Evolutionary conservation across 2,329 filamentous ascomycete species (phyloP), one percentile per base, ranked within the genome.

Genomic region (Fusarium acutatum): DNA sequence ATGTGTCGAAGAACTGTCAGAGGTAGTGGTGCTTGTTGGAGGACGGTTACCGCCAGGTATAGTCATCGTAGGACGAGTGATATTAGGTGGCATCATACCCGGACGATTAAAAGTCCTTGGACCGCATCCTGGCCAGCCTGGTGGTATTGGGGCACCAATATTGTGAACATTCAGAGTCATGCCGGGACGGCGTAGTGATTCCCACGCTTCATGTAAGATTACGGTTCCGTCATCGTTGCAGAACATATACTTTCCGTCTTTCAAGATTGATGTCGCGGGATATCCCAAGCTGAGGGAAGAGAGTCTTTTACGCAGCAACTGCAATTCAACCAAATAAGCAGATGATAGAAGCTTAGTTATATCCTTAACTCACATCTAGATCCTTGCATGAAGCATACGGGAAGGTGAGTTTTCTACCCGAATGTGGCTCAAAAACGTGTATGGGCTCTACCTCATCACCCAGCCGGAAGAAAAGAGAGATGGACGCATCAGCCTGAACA

Each of bases 221-320:
- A 50, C 15, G 1, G 28, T 50, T 32, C 30, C 47, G 0, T 34
- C 30, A 5, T 50, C 30, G 4, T 6, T 2, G 22, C 0, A 34
- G 22, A 50, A 50, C 11, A 6, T 0, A 10, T 34, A 50, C 6
- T 34, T 50, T 50, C 30, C 28, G 0, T 49, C 22, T 18, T 32
- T 32, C 3, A 49, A 5, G 1, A 13, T 32, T 3, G 0, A 3
- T 13, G 14, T 18, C 11, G 7, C 7, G 22, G 28, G 3, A 2
- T 13, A 4, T n/a, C 28, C 28, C 22, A 18, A 5, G 28, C 0
- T 32, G 4, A 50, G 22, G 2, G 4, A 1, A 20, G 47, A 34
- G 7, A 50, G 7, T 14, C 6, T 50, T 24, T 18, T 7, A 10
- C 6, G 47, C 0, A 50, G 2, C 0, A 13, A 18, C 47, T 50